Evolutionary conservation across 345 rosid genomes (phyloP), one percentile per base, ranked within the genome.

Genomic region (Populus ilicifolia): DNA sequence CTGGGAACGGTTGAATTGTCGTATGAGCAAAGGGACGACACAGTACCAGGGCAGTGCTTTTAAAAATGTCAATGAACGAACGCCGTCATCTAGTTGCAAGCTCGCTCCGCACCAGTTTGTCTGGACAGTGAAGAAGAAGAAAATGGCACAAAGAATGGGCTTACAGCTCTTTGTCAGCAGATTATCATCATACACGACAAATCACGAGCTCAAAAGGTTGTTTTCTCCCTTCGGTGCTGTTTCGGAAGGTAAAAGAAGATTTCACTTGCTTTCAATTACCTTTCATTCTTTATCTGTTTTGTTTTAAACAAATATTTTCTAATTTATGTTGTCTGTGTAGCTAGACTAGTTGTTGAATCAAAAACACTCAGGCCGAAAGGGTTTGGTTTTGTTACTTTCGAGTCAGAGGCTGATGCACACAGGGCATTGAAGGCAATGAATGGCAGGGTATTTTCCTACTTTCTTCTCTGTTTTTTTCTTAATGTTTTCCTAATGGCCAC

Each of bases 311-410:
- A 25, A 38, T 46, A 36, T 54, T 20, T 20, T 20, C 41, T 5
- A 5, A n/a, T 41, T 50, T 1, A 62, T 23, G 39, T 64, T 59
- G 50, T 18, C 43, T 33, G 11, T 80, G 54, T 61, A 93, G 98
- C 89, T 59, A 85, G 88, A 75, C 70, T 91, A 43, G 77, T 89
- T 23, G 75, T 30, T 23, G 91, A 90, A 70, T 85, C 88, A 17
- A 72, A 50, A 72, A 91, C 93, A 7, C 85, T 77, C 78, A 89
- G 92, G 77, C 91, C 91, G 17, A 89, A 88, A 85, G 94, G 98
- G 21, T 93, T 87, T 25, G 98, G 96, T 39, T 93, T 93, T 67
- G 83, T 91, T 41, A 84, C 87, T 0, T 93, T 83, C 48, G 87
- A 88, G 46, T 88, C 89, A 4, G 90, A 87, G 73, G 54, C 61